A percentile compares a stretch with the other conserved stretches of the same genome.
These are phyloP conservation scores for Dacryopinax spathularia DNA, from an alignment of 768 basidiomycete genomes.

Conservation along the genomic window DNA sequence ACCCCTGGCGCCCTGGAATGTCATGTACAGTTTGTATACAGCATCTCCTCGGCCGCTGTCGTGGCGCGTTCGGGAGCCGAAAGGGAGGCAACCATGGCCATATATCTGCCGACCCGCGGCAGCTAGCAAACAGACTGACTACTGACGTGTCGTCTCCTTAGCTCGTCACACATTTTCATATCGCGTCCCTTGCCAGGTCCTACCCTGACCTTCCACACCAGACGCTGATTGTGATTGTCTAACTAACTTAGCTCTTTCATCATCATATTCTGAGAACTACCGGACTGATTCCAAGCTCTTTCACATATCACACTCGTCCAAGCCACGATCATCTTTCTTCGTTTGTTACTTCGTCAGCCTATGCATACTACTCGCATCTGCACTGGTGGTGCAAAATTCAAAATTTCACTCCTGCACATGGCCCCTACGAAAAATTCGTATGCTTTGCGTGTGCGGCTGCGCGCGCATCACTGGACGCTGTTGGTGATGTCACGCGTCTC, in stretches of 20 bases:
- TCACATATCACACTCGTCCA: neutral
- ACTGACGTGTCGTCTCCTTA: neutral
- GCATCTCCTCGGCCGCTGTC: neutral
- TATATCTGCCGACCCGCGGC: neutral
- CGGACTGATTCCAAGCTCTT: neutral
- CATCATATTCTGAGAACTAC: neutral
- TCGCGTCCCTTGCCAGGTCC: too few species aligned
- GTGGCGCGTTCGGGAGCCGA: neutral
- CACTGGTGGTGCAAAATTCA: too few species aligned
- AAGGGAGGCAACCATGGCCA: slow-evolving; percentile 3
- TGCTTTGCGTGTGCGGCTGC: too few species aligned
- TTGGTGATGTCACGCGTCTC: neutral
- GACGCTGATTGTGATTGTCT: neutral
- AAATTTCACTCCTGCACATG: too few species aligned
- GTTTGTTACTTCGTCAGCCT: neutral
- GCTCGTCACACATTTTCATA: neutral
- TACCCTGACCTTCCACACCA: neutral
- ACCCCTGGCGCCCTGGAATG: slow-evolving; percentile 1
- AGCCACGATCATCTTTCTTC: neutral
- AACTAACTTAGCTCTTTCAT: neutral
- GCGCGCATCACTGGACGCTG: neutral
- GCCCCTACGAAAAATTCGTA: too few species aligned
- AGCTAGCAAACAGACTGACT: neutral
- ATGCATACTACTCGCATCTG: neutral
- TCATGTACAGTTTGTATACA: too few species aligned